Evolutionary conservation across 2,329 filamentous ascomycete genomes (phyloP).

Genomic region (Colletotrichum brevisporum): DNA sequence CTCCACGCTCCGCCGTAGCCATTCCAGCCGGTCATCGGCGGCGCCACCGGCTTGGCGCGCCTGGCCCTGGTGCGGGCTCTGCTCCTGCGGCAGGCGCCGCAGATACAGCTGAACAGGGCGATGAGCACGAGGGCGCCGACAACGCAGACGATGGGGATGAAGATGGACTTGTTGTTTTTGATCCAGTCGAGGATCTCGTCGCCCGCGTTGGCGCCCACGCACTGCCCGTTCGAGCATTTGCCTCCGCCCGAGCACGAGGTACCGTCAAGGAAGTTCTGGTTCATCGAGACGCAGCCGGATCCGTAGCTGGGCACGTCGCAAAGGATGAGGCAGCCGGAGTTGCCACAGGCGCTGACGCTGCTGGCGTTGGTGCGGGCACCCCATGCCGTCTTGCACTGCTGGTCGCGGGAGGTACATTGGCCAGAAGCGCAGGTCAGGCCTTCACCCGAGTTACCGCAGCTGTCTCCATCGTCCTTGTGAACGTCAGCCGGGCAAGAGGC

Average conservation of each 20-base stretch:
- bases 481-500: constrained; percentile 82
- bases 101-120: constrained; percentile 76
- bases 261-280: constrained; percentile 95
- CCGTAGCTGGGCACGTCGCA: constrained; percentile 81
- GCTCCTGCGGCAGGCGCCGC: constrained; percentile 54
- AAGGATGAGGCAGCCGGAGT: constrained; percentile 75
- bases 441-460: constrained; percentile 75
- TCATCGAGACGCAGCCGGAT: constrained; percentile 78
- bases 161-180: constrained; percentile 80
- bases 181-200: constrained; percentile 85
- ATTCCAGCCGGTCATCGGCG: constrained; percentile 41
- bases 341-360: constrained; percentile 85
- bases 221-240: constrained; percentile 82
- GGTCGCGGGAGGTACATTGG: constrained; percentile 92
- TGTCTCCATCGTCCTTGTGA: constrained; percentile 77
- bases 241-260: constrained; percentile 88
- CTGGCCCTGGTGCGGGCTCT: constrained; percentile 41
- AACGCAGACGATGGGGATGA: constrained; percentile 82
- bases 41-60: constrained; percentile 44
- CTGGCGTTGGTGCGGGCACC: constrained; percentile 80
- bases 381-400: constrained; percentile 89
- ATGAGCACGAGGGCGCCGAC: constrained; percentile 79
- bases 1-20: constrained; percentile 40
- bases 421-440: constrained; percentile 87
- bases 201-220: constrained; percentile 77